Percentiles rank a stretch among this genome's conserved stretches.
Conservation (phyloP, 2,329 filamentous ascomycete species). For the Nigrospora osmanthi region DNA sequence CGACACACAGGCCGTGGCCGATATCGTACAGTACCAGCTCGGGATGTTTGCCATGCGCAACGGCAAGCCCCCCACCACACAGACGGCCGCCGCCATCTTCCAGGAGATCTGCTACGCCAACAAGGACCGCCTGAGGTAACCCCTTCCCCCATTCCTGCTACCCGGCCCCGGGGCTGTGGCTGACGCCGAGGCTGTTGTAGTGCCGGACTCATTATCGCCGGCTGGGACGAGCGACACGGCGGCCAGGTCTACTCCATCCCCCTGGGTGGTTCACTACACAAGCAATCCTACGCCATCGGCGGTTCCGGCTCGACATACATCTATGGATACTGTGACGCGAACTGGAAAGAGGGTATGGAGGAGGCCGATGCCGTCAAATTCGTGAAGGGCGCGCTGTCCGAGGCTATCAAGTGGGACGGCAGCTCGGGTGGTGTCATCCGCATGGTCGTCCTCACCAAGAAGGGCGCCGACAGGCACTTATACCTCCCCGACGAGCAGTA, state of each 20-base stretch:
- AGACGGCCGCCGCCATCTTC: conserved; percentile 91
- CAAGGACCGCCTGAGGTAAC: conserved; percentile 85
- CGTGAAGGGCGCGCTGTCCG: conserved; percentile 81
- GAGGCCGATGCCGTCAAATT: conserved; percentile 86
- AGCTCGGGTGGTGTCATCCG: conserved; percentile 97
- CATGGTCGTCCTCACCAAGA: conserved; percentile 89
- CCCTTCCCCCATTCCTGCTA: background rate
- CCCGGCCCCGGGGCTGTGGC: background rate
- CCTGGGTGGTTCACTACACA: conserved; percentile 92
- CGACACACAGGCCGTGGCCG: conserved; percentile 94
- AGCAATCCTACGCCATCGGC: conserved; percentile 91
- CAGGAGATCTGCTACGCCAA: conserved; percentile 98
- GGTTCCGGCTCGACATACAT: conserved; percentile 98
- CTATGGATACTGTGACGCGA: conserved; percentile 94
- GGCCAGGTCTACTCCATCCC: conserved; percentile 98
- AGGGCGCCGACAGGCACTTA: conserved; percentile 85
- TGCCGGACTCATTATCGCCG: conserved; percentile 96
- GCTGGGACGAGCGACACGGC: conserved; percentile 90
- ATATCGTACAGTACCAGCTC: conserved; percentile 95
- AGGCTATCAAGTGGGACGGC: conserved; percentile 99
- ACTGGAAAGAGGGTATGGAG: conserved; percentile 94
- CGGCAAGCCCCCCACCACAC: conserved; percentile 83
- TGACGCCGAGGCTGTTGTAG: conserved; percentile 33
- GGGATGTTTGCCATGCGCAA: conserved; percentile 88
- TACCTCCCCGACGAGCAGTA: conserved; percentile 94